Conservation (phyloP, 441 rosid genomes). For the Pelargonium fulgidum region DNA sequence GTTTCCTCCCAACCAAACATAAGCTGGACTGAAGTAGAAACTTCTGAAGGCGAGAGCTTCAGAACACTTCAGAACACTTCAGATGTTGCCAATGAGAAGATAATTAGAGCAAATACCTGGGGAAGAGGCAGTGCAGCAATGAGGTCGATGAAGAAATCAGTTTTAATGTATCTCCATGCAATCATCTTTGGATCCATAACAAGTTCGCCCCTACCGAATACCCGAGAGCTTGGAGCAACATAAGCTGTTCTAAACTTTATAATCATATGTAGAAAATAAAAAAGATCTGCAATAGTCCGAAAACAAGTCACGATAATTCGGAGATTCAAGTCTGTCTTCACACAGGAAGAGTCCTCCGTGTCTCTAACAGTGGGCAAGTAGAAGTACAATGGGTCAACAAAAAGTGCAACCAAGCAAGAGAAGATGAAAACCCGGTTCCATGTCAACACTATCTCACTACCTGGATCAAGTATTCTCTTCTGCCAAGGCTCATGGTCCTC, state of each 20-base stretch:
- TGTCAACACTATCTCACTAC: slow-evolving; percentile 61
- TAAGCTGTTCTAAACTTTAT: slow-evolving; percentile 88
- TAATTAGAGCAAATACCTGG: slow-evolving; percentile 41
- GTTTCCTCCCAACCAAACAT: too few species aligned
- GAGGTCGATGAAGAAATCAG: slow-evolving; percentile 81
- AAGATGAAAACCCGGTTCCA: slow-evolving; percentile 85
- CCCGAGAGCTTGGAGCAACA: slow-evolving; percentile 73
- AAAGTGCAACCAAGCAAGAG: slow-evolving; percentile 76
- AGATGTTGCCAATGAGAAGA: too few species aligned
- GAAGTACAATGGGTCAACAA: slow-evolving; percentile 79
- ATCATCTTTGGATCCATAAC: slow-evolving; percentile 82
- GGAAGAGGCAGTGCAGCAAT: slow-evolving; percentile 96
- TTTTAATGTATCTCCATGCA: slow-evolving; percentile 61
- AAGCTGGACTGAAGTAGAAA: too few species aligned
- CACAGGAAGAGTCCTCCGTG: slow-evolving; percentile 34
- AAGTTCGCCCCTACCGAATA: slow-evolving; percentile 93
- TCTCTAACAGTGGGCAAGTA: slow-evolving; percentile 62
- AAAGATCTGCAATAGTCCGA: slow-evolving; percentile 76
- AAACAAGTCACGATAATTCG: slow-evolving; percentile 60
- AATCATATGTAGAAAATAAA: slow-evolving; percentile 72
- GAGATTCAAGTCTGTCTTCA: slow-evolving; percentile 50
- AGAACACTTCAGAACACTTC: too few species aligned
- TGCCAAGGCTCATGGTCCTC: slow-evolving; percentile 47
- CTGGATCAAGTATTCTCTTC: slow-evolving; percentile 76
- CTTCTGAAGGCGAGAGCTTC: too few species aligned